A percentile compares a stretch with the other conserved stretches of the same genome.
These are phyloP conservation scores for Aspergillus sparsus DNA, from an alignment of 495 filamentous ascomycete species.

Conservation along the genomic window DNA sequence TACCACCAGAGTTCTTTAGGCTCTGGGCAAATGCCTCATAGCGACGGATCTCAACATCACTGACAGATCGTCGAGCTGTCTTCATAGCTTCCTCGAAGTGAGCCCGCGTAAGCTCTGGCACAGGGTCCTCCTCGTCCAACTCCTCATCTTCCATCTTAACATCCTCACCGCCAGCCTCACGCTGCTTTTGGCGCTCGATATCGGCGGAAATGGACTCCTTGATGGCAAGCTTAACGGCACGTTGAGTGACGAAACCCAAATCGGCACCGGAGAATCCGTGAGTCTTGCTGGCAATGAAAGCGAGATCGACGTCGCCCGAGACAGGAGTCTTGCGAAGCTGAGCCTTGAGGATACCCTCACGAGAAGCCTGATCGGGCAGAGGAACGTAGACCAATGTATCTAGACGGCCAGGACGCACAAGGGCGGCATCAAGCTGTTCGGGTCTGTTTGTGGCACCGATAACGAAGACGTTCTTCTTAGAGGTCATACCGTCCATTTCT, in stretches of 20 bases:
- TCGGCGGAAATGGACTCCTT: constrained; percentile 91
- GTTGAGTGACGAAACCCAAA: constrained; percentile 98
- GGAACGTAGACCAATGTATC: constrained; percentile 98
- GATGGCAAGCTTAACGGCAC: constrained; percentile 98
- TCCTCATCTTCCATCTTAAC: constrained; percentile 75
- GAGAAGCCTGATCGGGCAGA: constrained; percentile 84
- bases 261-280: constrained; percentile 99
- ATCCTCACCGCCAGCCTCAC: constrained; percentile 80
- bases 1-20: constrained; percentile 95
- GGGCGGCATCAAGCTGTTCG: constrained; percentile 94
- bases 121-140: constrained; percentile 82
- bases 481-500: constrained; percentile 99
- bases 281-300: constrained; percentile 93
- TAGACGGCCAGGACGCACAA: constrained; percentile 97
- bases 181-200: constrained; percentile 84
- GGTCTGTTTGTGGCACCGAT: constrained; percentile 98
- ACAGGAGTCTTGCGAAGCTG: constrained; percentile 99
- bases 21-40: constrained; percentile 99
- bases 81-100: constrained; percentile 99
- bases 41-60: constrained; percentile 92
- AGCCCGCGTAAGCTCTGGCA: constrained; percentile 91
- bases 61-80: constrained; percentile 87
- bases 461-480: constrained; percentile 99
- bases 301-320: constrained; percentile 78
- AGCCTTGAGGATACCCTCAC: constrained; percentile 85